Evolutionary conservation across 331 rosid genomes (phyloP).

Genomic region (Telfairia occidentalis): DNA sequence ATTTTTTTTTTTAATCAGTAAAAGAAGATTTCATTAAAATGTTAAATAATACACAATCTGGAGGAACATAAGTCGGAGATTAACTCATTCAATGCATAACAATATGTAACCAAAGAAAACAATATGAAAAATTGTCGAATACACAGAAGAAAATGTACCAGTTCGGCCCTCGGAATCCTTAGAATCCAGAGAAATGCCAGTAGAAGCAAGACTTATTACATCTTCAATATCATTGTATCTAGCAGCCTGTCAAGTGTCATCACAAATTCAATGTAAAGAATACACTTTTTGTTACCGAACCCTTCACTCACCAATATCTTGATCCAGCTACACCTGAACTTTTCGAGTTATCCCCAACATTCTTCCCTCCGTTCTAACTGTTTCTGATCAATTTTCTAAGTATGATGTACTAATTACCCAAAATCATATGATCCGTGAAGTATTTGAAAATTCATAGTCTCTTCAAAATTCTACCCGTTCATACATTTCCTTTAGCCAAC

Average conservation of each 20-base stretch:
- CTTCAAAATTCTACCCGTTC: not conserved
- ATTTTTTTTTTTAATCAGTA: not conserved
- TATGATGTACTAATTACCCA: not conserved
- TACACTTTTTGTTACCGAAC: not conserved
- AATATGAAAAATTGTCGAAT: not conserved
- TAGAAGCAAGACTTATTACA: constrained; percentile 35
- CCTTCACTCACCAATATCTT: not conserved
- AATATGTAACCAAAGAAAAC: not conserved
- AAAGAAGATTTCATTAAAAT: not conserved
- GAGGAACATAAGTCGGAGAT: not conserved
- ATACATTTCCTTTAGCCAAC: not conserved
- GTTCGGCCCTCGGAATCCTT: constrained; percentile 67
- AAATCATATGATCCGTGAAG: not conserved
- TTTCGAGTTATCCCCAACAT: no score
- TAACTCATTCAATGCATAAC: not conserved
- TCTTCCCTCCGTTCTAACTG: no score
- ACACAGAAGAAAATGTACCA: constrained; percentile 23
- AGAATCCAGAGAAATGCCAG: constrained; percentile 53
- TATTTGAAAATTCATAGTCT: not conserved
- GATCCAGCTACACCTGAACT: not conserved
- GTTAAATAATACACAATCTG: not conserved
- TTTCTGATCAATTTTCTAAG: not conserved
- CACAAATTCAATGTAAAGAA: not conserved
- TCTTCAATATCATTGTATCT: constrained; percentile 65
- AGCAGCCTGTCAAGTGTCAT: constrained; percentile 41